A percentile compares a stretch with the other conserved stretches of the same genome.
Conservation (phyloP, 192 early-diverging fungal species). For the Coemansia sp. region DNA sequence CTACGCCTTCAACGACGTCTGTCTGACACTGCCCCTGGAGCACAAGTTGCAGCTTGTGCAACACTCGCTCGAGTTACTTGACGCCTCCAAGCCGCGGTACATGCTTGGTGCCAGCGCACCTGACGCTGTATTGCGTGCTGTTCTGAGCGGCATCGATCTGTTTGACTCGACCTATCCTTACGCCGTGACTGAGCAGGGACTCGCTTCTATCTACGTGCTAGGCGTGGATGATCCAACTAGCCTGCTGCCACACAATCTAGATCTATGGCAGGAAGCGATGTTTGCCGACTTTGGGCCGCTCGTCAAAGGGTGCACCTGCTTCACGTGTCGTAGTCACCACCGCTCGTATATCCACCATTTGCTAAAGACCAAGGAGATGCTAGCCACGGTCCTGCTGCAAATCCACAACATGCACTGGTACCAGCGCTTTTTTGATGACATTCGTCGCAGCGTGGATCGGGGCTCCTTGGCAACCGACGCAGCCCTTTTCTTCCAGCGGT, state of each 20-base stretch:
- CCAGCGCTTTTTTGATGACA: conserved; percentile 45
- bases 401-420: conserved; percentile 58
- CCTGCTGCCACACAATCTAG: conserved; percentile 27
- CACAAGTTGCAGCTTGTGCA: conserved; percentile 35
- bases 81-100: conserved; percentile 40
- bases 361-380: conserved; percentile 75
- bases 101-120: conserved; percentile 56
- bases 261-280: conserved; percentile 64
- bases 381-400: conserved; percentile 75
- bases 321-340: conserved; percentile 68
- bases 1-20: conserved; percentile 45
- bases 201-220: conserved; percentile 66
- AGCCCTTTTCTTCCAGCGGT: conserved; percentile 29
- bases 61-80: conserved; percentile 41
- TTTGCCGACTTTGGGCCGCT: conserved; percentile 67
- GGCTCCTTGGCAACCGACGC: conserved; percentile 38
- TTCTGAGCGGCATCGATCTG: conserved; percentile 65
- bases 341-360: conserved; percentile 79
- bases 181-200: conserved; percentile 67
- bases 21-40: conserved; percentile 33
- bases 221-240: neutral
- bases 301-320: conserved; percentile 66
- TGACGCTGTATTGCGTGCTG: conserved; percentile 41
- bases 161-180: conserved; percentile 74
- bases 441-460: conserved; percentile 41